Evolutionary conservation across 208 protist species (phyloP), one percentile per base, ranked within the genome.

Genomic region (Porcisia deanei): DNA sequence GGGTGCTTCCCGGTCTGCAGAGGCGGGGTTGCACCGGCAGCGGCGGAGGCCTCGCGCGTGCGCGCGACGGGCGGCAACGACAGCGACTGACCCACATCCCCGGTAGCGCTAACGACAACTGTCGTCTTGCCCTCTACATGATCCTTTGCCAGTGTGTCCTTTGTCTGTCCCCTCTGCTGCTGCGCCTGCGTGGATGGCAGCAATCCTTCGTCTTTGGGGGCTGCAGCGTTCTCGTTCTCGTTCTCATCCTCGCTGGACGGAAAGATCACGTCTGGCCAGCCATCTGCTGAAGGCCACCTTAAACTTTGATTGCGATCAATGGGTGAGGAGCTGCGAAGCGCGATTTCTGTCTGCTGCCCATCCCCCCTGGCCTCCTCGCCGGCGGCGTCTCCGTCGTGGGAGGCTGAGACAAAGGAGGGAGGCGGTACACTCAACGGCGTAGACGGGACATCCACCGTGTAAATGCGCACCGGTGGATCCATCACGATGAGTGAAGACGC

Each of bases 381-480:
- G 34, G 12, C 65, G 25, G 45, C 65, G 45, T 22, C 7, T 30
- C 14, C 43, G 43, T 6, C 16, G 22, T 18, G 20, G 65, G 45
- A n/a, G 20, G 45, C 60, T 9, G 60, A 5, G 65, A 8, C 10
- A 34, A 18, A 9, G 61, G 34, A 34, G 16, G 76, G 63, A n/a
- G 43, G 64, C 9, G 10, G 47, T 47, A 69, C 3, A 18, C 65
- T 77, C 34, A 71, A 77, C 12, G 39, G 71, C 12, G 77, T 76
- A 5, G 77, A 77, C 8, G 77, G 37, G 25, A 77, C 66, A 20
- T 73, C 77, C 65, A 77, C 43, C 37, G 65, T 73, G 22, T 54
- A 55, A 49, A 39, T 73, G 25, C 65, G 37, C 10, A 68, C 9
- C 20, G 54, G 71, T 12, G 55, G 65, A 71, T 81, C 71, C 4